Conservation (phyloP, 2,329 filamentous ascomycete species). For the Phaeosphaeriaceae sp. region DNA sequence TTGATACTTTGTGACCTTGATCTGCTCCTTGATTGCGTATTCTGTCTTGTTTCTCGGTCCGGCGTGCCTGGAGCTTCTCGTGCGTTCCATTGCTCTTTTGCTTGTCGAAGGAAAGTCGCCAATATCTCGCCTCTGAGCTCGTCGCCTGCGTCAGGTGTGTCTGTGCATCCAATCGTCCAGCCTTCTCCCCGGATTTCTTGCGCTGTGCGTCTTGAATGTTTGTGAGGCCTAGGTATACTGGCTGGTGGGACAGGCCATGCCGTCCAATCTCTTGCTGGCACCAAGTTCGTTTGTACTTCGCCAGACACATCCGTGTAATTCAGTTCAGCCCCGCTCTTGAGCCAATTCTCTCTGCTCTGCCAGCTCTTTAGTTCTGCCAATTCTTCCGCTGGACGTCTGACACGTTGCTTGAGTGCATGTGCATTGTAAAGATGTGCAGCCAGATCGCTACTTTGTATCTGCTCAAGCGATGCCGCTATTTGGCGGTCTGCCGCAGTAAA, state of each 20-base stretch:
- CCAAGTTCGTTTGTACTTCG: slow-evolving; percentile 44
- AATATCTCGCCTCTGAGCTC: slow-evolving; percentile 74
- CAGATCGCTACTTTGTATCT: slow-evolving; percentile 70
- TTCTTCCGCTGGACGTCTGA: slow-evolving; percentile 22
- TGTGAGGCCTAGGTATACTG: slow-evolving; percentile 65
- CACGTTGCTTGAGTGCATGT: slow-evolving; percentile 69
- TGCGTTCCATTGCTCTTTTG: slow-evolving; percentile 66
- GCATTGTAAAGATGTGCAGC: slow-evolving; percentile 80
- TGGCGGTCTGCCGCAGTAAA: slow-evolving; percentile 69
- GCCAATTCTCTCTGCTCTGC: slow-evolving; percentile 52
- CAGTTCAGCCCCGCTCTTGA: slow-evolving; percentile 40
- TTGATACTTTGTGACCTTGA: slow-evolving; percentile 20
- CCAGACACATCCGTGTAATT: slow-evolving; percentile 33
- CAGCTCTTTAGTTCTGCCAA: slow-evolving; percentile 32
- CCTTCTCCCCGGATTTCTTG: slow-evolving; percentile 55
- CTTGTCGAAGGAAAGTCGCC: slow-evolving; percentile 69
- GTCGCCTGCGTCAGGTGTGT: slow-evolving; percentile 60
- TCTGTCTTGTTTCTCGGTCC: slow-evolving; percentile 8
- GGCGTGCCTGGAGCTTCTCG: slow-evolving; percentile 47
- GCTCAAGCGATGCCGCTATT: slow-evolving; percentile 68
- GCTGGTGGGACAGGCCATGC: slow-evolving; percentile 79
- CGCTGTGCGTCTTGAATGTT: slow-evolving; percentile 43
- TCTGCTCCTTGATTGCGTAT: slow-evolving; percentile 6
- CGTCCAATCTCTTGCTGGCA: slow-evolving; percentile 71
- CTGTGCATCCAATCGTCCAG: slow-evolving; percentile 59